Evolutionary conservation across 768 basidiomycete species (phyloP).

Genomic region (Termitomyces bulborhizus): DNA sequence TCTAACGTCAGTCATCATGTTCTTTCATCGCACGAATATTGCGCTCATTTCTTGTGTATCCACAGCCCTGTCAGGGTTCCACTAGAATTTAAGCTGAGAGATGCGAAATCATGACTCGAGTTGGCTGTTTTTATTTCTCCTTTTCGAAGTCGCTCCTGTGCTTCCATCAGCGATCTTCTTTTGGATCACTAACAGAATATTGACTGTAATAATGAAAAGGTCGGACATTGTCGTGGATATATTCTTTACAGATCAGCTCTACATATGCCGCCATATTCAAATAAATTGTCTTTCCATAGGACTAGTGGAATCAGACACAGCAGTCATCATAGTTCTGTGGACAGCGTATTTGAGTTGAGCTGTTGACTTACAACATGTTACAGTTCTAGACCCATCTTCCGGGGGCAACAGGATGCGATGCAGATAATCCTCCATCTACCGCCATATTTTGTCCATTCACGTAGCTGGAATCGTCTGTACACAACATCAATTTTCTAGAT

Average conservation of each 20-base stretch:
- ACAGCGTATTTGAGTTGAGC: no score
- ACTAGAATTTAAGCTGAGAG: conserved; percentile 26
- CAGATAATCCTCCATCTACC: conserved; percentile 81
- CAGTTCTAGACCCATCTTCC: conserved; percentile 55
- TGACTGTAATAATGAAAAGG: neutral
- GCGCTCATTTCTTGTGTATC: neutral
- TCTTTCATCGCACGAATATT: neutral
- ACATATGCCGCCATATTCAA: neutral
- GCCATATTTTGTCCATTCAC: conserved; percentile 87
- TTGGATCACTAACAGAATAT: neutral
- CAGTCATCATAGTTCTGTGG: no score
- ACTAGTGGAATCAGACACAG: no score
- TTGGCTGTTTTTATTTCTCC: no score
- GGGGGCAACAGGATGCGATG: conserved; percentile 74
- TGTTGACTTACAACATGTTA: no score
- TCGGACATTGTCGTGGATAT: neutral
- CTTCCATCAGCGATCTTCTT: no score
- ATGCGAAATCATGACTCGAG: neutral
- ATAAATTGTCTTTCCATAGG: neutral
- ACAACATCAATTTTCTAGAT: neutral
- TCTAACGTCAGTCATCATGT: conserved; percentile 32
- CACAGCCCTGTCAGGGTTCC: conserved; percentile 25
- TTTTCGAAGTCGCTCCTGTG: neutral
- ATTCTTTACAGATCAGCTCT: neutral
- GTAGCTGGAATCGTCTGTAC: conserved; percentile 80